Evolutionary conservation across 768 basidiomycete species (phyloP).

Genomic region (Kwoniella shandongensis): DNA sequence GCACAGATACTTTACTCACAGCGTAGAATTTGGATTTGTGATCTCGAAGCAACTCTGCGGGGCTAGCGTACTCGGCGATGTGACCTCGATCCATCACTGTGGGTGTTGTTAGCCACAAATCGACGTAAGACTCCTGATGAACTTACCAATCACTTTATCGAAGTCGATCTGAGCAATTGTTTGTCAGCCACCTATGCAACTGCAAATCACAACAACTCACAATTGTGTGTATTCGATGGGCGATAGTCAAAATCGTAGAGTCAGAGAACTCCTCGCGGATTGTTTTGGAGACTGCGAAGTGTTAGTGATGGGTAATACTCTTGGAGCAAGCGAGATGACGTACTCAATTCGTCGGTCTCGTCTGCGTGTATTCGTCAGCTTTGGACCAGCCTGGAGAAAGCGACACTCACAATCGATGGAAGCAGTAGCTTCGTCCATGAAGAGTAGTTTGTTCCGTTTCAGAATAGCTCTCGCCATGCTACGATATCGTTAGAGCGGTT

Average conservation of each 20-base stretch:
- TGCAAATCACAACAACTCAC: conserved; percentile 54
- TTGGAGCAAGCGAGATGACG: conserved; percentile 45
- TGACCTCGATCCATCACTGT: conserved; percentile 66
- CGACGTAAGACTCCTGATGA: neutral
- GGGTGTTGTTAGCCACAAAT: conserved; percentile 14
- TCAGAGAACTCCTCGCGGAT: conserved; percentile 62
- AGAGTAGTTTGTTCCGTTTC: conserved; percentile 70
- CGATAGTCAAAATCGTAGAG: conserved; percentile 79
- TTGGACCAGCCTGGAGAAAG: conserved; percentile 12
- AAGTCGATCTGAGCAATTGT: conserved; percentile 64
- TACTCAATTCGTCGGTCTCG: conserved; percentile 84
- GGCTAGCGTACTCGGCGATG: conserved; percentile 68
- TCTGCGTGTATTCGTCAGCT: no score
- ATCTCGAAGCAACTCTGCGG: conserved; percentile 46
- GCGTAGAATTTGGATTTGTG: conserved; percentile 48
- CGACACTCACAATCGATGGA: conserved; percentile 63
- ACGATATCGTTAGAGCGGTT: neutral
- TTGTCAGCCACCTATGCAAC: conserved; percentile 1
- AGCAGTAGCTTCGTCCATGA: conserved; percentile 78
- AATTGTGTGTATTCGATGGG: conserved; percentile 74
- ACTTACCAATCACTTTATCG: conserved; percentile 58
- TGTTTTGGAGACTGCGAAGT: conserved; percentile 45
- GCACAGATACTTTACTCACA: conserved; percentile 16
- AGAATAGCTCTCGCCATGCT: conserved; percentile 84
- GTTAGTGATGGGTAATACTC: conserved; percentile 6